phyloP scores from a whole-genome alignment of 2,329 filamentous ascomycete genomes.

The Claviceps cyperi region DNA sequence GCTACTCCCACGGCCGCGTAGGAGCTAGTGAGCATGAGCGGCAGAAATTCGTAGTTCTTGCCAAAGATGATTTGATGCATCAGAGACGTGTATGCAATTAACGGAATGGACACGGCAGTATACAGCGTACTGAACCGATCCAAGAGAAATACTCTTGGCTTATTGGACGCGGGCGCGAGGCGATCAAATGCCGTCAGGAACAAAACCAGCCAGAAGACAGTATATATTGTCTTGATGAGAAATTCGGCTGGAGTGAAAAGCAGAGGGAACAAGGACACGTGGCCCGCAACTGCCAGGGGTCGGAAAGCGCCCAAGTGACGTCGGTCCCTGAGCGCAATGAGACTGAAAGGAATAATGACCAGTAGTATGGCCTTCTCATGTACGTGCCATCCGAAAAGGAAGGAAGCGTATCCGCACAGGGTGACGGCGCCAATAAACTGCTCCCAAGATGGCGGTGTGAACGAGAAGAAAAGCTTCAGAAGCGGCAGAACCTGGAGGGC shows the following conservation, averaged over 20 bases:
- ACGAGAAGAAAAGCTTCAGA: constrained; percentile 54
- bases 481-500: constrained; percentile 69
- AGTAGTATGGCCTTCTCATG: constrained; percentile 94
- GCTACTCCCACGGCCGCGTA: constrained; percentile 92
- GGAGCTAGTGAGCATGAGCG: constrained; percentile 91
- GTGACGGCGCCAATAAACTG: constrained; percentile 81
- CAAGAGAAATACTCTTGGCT: constrained; percentile 72
- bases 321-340: constrained; percentile 79
- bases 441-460: constrained; percentile 62
- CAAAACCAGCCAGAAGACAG: constrained; percentile 75
- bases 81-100: constrained; percentile 79
- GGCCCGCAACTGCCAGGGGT: constrained; percentile 80
- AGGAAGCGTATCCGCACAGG: constrained; percentile 88
- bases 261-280: constrained; percentile 88
- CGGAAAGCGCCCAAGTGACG: constrained; percentile 85
- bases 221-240: constrained; percentile 86
- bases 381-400: constrained; percentile 96
- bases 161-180: constrained; percentile 68
- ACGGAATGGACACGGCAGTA: constrained; percentile 74
- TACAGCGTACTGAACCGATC: constrained; percentile 86
- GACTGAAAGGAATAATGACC: constrained; percentile 86
- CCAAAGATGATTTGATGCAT: constrained; percentile 76
- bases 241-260: constrained; percentile 88
- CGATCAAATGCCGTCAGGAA: constrained; percentile 80
- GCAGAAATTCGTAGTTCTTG: constrained; percentile 71